Base-by-base conservation (phyloP, 257 asterid species). In the Datura wrightii region DNA sequence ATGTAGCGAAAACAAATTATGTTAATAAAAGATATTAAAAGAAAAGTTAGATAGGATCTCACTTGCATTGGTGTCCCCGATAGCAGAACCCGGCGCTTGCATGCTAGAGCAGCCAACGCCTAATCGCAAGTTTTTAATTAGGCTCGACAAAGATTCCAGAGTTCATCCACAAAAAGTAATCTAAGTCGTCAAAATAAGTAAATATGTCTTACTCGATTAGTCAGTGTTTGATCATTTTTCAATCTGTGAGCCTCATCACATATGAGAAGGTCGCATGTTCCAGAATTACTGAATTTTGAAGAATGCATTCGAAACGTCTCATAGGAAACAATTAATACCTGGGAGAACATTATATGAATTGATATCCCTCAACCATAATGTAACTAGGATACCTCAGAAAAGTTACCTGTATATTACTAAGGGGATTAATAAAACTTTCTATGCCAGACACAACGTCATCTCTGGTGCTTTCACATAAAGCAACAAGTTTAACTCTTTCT, bases 51-150 rank as follows among this genome's bases (percentile, higher is more conserved):
- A 86, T 84, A 36, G 67, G 82, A 79, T 53, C 98, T 89, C 87
- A 96, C 99, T 89, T 96, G 99, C 98, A 96, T 94, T 69, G 99
- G 99, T 84, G 99, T 96, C 89, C 98, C 99, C 41, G 98, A 94
- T 89, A 96, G 84, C 74, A 96, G 89, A 86, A 96, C 91, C 86
- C 98, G 97, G 11, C 97, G 95, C 83, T 88, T 93, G 94, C 99
- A 94, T 83, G 97, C 86, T 86, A 96, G 88, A 84, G 96, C 88
- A 90, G 98, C 99, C 90, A 96, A 86, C 41, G 98, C 98, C 99
- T 96, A 95, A 85, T 85, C 89, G 87, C 54, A 84, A 69, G 84
- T 83, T 86, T 24, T 84, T 74, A 60, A 46, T 87, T 85, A 82
- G 86, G 24, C 62, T 76, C 14, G 3, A 50, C 24, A 76, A 76